These are phyloP conservation scores for Verticillium longisporum DNA, from an alignment of 2,329 filamentous ascomycete genomes.

Conservation along the genomic window DNA sequence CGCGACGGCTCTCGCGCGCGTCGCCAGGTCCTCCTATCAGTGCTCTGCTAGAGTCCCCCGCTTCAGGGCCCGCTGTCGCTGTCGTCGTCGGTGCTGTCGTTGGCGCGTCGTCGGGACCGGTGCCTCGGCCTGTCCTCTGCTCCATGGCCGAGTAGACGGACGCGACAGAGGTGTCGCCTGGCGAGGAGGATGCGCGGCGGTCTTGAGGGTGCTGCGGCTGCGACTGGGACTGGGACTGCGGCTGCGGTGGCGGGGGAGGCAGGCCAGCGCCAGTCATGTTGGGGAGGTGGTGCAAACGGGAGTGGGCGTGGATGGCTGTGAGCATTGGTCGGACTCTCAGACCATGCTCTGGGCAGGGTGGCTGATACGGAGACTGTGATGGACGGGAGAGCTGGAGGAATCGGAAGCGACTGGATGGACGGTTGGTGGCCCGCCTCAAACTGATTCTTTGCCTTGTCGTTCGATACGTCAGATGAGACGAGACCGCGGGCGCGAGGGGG, in stretches of 20 bases:
- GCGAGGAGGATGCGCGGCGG: constrained; percentile 12
- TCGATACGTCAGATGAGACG: no score
- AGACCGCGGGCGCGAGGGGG: no score
- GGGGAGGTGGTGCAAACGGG: constrained; percentile 11
- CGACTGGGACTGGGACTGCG: no score
- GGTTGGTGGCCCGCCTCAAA: no score
- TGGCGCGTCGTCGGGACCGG: constrained; percentile 2
- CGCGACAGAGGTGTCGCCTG: constrained; percentile 8
- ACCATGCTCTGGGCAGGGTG: not conserved
- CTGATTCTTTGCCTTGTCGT: no score
- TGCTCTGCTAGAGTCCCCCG: not conserved
- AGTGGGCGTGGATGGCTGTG: constrained; percentile 1
- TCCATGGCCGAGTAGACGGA: constrained; percentile 11
- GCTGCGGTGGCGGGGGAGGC: constrained; percentile 8
- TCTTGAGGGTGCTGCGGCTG: constrained; percentile 7
- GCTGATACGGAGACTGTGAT: no score
- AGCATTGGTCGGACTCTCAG: constrained; percentile 2
- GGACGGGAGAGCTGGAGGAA: no score
- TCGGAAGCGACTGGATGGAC: constrained; percentile 59
- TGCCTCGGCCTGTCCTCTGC: constrained; percentile 11
- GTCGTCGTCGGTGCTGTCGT: constrained; percentile 2
- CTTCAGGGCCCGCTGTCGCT: not conserved
- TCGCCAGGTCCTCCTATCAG: constrained; percentile 31
- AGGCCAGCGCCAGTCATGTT: constrained; percentile 12
- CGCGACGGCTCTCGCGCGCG: constrained; percentile 33